Base-by-base conservation (phyloP, 2,329 filamentous ascomycete species). In the Cladosporium sp. region DNA sequence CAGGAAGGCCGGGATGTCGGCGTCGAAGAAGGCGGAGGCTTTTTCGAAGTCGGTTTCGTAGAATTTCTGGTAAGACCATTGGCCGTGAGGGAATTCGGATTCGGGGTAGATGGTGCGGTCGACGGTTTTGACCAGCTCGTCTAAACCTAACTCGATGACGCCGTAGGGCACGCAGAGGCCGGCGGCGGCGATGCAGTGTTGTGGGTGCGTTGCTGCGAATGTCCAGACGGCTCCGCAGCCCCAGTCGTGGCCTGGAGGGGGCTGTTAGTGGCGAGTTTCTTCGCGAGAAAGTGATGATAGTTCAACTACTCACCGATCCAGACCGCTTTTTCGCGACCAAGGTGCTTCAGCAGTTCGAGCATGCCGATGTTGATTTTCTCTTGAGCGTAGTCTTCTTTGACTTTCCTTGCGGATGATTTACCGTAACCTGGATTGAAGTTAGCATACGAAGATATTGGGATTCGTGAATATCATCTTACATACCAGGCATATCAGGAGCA, bases 21-120 rank as follows among this genome's bases (percentile, higher is more conserved):
- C 49, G 15, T 59, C 57, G 39, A 58, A 58, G 29, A 45, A 53
- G 2, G 48, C 43, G 9, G 47, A 55, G 4, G 55, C 53, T 15
- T 49, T 45, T 1, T 62, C 62, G 22, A 65, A 64, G 7, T 52
- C 40, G 16, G 55, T 52, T 33, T 65, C 59, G 50, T 69, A 68
- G 54, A 60, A 67, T 12, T 50, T 52, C 53, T 63, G 59, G 54
- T 70, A 70, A 3, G 62, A 57, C 58, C 62, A 69, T 48, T 68
- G 67, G 4, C 66, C 68, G 33, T 59, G 63, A 1, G 68, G 65
- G 39, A 67, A 74, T 53, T 75, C 45, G 25, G 70, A 68, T 13
- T 60, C 64, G 0, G 75, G 74, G 53, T 77, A 77, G 8, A 74
- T 43, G 0, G 72, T 67, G 8, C 74, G 68, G 55, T 77, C 69